A percentile compares a stretch with the other conserved stretches of the same genome.
These are phyloP conservation scores for Plasmodium gonderi DNA, from an alignment of 169 alveolate genomes.

Conservation along the genomic window DNA sequence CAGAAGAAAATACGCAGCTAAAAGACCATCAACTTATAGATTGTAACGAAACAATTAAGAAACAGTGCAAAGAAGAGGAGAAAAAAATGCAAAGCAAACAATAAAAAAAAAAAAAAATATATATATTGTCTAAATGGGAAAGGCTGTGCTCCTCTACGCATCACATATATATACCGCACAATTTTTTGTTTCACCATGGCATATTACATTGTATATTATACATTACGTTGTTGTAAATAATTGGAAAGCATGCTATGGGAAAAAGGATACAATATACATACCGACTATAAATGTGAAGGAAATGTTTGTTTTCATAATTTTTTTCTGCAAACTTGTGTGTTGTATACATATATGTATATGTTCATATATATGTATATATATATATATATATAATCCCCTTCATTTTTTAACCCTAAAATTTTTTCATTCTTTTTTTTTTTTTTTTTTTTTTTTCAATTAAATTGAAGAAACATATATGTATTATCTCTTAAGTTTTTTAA, in stretches of 20 bases:
- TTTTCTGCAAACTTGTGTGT: neutral
- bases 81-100: neutral
- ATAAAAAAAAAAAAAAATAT: neutral
- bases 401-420: neutral
- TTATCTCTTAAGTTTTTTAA: no score
- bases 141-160: neutral
- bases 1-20: slow-evolving; percentile 88
- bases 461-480: no score
- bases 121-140: no score
- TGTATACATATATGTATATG: neutral
- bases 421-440: neutral
- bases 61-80: neutral
- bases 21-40: slow-evolving; percentile 87
- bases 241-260: neutral
- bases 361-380: no score
- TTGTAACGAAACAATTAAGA: no score
- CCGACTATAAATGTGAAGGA: neutral
- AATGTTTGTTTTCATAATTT: neutral
- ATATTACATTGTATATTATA: neutral
- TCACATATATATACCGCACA: no score
- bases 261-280: neutral
- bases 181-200: neutral
- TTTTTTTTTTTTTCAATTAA: neutral
- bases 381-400: neutral
- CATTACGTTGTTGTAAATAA: neutral